Evolutionary conservation across 352 stramenopile species (phyloP), one percentile per base, ranked within the genome.

Genomic region (Phytophthora palmivora): DNA sequence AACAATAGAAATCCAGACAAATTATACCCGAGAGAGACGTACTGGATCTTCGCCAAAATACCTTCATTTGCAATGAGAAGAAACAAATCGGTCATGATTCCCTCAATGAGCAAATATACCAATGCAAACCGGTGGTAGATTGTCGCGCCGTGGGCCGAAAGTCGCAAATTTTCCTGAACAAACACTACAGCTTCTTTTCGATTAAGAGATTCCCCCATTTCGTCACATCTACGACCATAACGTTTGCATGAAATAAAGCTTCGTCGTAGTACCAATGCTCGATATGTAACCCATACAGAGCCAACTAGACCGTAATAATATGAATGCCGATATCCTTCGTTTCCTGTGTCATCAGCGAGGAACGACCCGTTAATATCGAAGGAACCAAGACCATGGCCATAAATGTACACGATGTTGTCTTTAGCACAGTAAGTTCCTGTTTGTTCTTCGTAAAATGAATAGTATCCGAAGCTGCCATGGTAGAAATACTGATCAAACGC

Each of bases 81-180:
- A 21, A 70, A 74, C 8, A 74, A 28, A n/a, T 74, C 65, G 11
- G 58, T 58, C 65, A 74, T 74, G n/a, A 74, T 49, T 2, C 65
- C 65, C 6, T 74, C 65, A n/a, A 66, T 12, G 1, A 74, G 28
- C 18, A 74, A 32, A 15, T 69, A 66, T 15, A 74, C 14, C n/a
- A 74, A 22, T 2, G 10, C 46, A 16, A 45, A 18, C 6, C 65
- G 36, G 32, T 74, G 59, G 3, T 62, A 67, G 4, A 45, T 43
- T 10, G 34, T 55, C 1, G 58, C 58, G 0, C 50, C 58, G 39
- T 55, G 41, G 8, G 63, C 47, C 11, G 58, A 67, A 16, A 67
- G 32, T 2, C 58, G 58, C 15, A 67, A 28, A 26, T 60, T 67
- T 33, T 74, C 65, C 24, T 67, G 43, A 16, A 70, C 53, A 36